These are phyloP conservation scores for Alternaria gaisen DNA, from an alignment of 2,329 filamentous ascomycete genomes.

Conservation along the genomic window DNA sequence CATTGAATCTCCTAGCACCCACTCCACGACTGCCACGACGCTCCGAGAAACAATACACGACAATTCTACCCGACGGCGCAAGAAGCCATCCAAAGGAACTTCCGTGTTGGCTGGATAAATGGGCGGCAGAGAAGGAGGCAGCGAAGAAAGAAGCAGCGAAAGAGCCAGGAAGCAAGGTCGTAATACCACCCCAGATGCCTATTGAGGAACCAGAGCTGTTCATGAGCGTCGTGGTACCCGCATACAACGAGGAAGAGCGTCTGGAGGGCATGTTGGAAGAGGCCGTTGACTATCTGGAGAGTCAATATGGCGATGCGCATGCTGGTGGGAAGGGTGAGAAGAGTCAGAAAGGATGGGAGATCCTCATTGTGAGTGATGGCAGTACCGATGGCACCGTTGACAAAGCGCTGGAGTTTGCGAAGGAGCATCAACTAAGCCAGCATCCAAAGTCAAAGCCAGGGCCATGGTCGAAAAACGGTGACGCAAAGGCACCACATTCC, in stretches of 20 bases:
- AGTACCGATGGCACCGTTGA: slow-evolving; percentile 83
- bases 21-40: slow-evolving; percentile 76
- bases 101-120: slow-evolving; percentile 89
- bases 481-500: slow-evolving; percentile 52
- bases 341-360: slow-evolving; percentile 80
- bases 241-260: slow-evolving; percentile 91
- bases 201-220: slow-evolving; percentile 82
- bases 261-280: slow-evolving; percentile 88
- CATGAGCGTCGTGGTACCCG: slow-evolving; percentile 91
- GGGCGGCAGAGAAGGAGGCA: slow-evolving; percentile 65
- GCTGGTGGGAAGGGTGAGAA: slow-evolving; percentile 71
- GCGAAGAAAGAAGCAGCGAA: slow-evolving; percentile 44
- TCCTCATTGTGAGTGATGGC: slow-evolving; percentile 89
- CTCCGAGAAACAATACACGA: slow-evolving; percentile 87
- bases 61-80: slow-evolving; percentile 72
- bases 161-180: slow-evolving; percentile 32
- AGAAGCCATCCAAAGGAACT: slow-evolving; percentile 65
- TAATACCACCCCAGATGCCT: slow-evolving; percentile 54
- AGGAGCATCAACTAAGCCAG: slow-evolving; percentile 66
- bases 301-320: slow-evolving; percentile 70
- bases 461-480: slow-evolving; percentile 60
- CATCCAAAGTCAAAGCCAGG: slow-evolving; percentile 52
- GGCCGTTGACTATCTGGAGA: slow-evolving; percentile 85
- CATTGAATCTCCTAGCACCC: slow-evolving; percentile 80
- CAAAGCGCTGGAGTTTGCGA: slow-evolving; percentile 82